Evolutionary conservation across 345 rosid genomes (phyloP).

Genomic region (Populus simonii): DNA sequence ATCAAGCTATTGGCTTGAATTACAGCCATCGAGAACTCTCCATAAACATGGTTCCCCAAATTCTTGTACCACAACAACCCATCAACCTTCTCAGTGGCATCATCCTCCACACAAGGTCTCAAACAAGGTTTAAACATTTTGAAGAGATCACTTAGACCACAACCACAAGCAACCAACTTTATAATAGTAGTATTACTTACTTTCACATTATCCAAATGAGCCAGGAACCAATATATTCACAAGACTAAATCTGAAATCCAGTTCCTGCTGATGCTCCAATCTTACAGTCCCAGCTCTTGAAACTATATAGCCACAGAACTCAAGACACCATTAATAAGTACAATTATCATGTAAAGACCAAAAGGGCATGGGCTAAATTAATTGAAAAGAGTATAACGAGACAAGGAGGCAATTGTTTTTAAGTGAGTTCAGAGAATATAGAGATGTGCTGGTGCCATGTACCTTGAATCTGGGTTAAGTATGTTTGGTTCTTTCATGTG

Average conservation of each 20-base stretch:
- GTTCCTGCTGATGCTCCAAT: constrained; percentile 15
- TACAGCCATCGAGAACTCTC: constrained; percentile 79
- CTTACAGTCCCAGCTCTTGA: constrained; percentile 12
- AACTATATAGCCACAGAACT: constrained; percentile 23
- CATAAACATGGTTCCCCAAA: constrained; percentile 58
- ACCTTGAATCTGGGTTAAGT: constrained; percentile 54
- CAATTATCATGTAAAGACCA: constrained; percentile 33
- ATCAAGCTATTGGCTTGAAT: constrained; percentile 65
- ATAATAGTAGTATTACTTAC: neutral
- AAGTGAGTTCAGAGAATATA: constrained; percentile 52
- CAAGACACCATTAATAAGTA: constrained; percentile 27
- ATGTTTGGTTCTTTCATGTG: constrained; percentile 25
- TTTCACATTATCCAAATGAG: constrained; percentile 5
- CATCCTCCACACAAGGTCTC: constrained; percentile 41
- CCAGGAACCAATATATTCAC: constrained; percentile 17
- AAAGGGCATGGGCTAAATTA: constrained; percentile 63
- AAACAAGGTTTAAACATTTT: constrained; percentile 66
- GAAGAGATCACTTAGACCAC: constrained; percentile 4
- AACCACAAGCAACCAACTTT: neutral
- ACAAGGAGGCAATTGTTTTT: constrained; percentile 51
- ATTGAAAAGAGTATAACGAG: constrained; percentile 37
- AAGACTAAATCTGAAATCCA: constrained; percentile 20
- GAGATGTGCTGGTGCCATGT: constrained; percentile 38
- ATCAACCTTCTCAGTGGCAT: constrained; percentile 41
- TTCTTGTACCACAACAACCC: constrained; percentile 70